Base-by-base conservation (phyloP, 2,329 filamentous ascomycete species). In the Cercospora zeae-maydis region DNA sequence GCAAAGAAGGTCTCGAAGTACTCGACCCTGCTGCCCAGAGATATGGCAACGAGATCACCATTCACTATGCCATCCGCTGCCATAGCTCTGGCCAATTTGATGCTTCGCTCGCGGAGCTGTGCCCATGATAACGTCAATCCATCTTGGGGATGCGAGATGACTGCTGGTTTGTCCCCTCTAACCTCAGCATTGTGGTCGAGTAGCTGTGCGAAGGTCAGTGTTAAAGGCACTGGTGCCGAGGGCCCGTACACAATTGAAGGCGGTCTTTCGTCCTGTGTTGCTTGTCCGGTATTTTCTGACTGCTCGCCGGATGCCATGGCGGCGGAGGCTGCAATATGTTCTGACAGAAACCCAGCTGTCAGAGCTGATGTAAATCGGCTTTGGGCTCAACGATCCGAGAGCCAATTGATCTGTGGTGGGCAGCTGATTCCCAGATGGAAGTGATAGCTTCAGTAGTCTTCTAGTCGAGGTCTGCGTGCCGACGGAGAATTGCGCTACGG, bases 1-100 rank as follows among this genome's bases (percentile, higher is more conserved):
- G 71, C 77, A 8, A 78, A 71, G 63, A 73, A 73, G 1, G 69
- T 71, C 58, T 74, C 72, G 53, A 73, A 67, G 39, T 74, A 74
- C 39, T 73, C 71, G 27, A 69, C 57, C 52, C 72, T 66, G 63
- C 71, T 72, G 54, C 71, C 72, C 9, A 73, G 64, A 13, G 72
- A 71, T 0, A 74, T 71, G 7, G 70, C 71, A 16, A 73, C 70
- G 24, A 73, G 59, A 58, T 69, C 69, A 30, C 70, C 71, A 60
- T 72, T 73, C 8, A 63, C 63, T 52, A 73, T 63, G 6, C 69
- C 69, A 67, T 70, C 70, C 49, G 70, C 60, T 13, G 69, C 60
- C 67, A 73, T 66, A 21, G 71, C 70, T 59, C 67, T 66, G 31
- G 70, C 70, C 16, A 73, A 45, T 52, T 64, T 64, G 42, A 71